Evolutionary conservation across 2,329 filamentous ascomycete genomes (phyloP).

Genomic region (Gnomoniopsis sp.): DNA sequence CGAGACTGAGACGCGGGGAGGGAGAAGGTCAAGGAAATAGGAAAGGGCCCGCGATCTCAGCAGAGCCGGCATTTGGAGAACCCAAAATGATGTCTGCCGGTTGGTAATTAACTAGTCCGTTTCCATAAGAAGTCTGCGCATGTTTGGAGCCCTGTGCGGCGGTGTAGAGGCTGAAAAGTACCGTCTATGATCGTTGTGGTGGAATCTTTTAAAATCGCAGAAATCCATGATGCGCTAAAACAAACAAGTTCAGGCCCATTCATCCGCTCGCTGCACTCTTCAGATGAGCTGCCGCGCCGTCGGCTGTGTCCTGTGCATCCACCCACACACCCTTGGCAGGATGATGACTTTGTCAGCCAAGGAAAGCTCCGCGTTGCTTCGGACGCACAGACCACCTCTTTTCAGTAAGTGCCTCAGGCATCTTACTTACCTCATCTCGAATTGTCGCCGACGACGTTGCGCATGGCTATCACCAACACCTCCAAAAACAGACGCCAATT

Average conservation of each 20-base stretch:
- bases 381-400: not conserved
- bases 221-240: conserved; percentile 28
- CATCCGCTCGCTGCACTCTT: too few relatives aligned
- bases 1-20: conserved; percentile 37
- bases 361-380: not conserved
- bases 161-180: conserved; percentile 42
- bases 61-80: conserved; percentile 55
- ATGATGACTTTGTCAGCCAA: not conserved
- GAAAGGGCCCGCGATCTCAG: conserved; percentile 50
- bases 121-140: conserved; percentile 49
- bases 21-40: conserved; percentile 27
- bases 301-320: too few relatives aligned
- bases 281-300: too few relatives aligned
- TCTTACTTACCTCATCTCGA: not conserved
- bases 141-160: conserved; percentile 48
- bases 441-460: conserved; percentile 5
- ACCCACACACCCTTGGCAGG: not conserved
- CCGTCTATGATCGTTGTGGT: conserved; percentile 43
- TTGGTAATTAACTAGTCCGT: conserved; percentile 42
- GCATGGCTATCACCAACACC: conserved; percentile 6
- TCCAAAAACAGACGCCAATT: conserved; percentile 21
- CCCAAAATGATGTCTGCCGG: conserved; percentile 55
- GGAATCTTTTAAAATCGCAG: conserved; percentile 44
- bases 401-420: conserved; percentile 14
- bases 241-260: too few relatives aligned